Base-by-base conservation (phyloP, 805 yeast species). In the Candida railenensis region DNA sequence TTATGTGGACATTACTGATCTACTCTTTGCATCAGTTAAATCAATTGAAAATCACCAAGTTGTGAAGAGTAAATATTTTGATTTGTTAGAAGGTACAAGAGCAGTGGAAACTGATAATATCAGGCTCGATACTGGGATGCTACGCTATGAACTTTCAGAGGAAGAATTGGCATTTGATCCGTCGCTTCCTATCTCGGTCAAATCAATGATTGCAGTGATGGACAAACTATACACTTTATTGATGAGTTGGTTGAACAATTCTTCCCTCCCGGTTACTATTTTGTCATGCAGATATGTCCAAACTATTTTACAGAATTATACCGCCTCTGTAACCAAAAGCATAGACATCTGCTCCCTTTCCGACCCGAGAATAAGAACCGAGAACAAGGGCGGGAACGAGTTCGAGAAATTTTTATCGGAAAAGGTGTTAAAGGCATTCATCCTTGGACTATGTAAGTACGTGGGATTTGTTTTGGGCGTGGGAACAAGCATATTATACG, bases 61-160 rank as follows among this genome's bases (percentile, higher is more conserved):
- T 16, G 78, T 80, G 3, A 81, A 81, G 54, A 73, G 78, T 8
- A 76, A 80, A 0, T 66, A 66, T 22, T 89, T 89, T 65, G 79
- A 82, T 45, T 72, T 92, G 40, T 71, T 85, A 50, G 89, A 89
- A 54, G 95, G 97, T 0, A 87, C 97, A 1, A 83, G 91, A 53
- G 96, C 98, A 0, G 68, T 89, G 49, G 98, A 91, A 62, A 76
- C 85, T 12, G 74, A 82, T 47, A 89, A 89, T 59, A 70, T 74
- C 9, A 80, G 78, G 51, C 72, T 92, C 55, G 99, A 92, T 61
- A 82, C 97, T 0, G 89, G 92, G 1, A 56, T 87, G 45, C 74
- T 87, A n/a, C 21, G 44, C n/a, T 3, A 30, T 19, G 56, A 64
- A 22, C 62, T 81, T 47, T 52, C 71, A 0, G 52, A 56, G 1